phyloP scores from a whole-genome alignment of 768 basidiomycete species.

The Mycena crocata region DNA sequence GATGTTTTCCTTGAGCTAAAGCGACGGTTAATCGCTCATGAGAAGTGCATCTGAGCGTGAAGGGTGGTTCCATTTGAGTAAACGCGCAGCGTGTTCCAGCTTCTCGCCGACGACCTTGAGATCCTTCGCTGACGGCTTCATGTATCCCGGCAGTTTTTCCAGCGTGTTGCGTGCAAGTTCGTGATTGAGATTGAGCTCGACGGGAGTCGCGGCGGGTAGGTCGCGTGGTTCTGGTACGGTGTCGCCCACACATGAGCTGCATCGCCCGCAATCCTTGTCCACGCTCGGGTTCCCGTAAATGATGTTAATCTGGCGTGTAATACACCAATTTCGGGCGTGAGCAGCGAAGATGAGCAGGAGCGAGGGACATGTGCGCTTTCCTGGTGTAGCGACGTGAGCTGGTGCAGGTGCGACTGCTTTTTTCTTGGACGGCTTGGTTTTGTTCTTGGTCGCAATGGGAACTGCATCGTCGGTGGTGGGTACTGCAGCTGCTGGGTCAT shows the following conservation, averaged over 20 bases:
- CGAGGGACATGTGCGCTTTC: slow-evolving; percentile 4
- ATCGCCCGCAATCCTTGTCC: slow-evolving; percentile 8
- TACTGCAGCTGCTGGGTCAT: no score
- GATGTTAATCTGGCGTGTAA: slow-evolving; percentile 6
- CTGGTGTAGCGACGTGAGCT: background rate
- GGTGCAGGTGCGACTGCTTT: background rate
- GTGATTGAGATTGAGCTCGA: background rate
- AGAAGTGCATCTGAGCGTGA: background rate
- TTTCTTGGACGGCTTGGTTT: background rate
- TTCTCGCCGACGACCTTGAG: background rate
- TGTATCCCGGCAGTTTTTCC: background rate
- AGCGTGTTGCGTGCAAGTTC: no score
- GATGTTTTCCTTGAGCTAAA: no score
- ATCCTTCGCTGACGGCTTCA: slow-evolving; percentile 6
- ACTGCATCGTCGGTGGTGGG: no score
- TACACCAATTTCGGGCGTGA: slow-evolving; percentile 7
- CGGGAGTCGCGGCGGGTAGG: background rate
- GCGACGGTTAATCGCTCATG: no score
- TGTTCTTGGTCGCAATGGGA: background rate
- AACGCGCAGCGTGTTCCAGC: background rate
- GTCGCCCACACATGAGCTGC: slow-evolving; percentile 13
- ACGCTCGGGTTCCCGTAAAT: slow-evolving; percentile 12
- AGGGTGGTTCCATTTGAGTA: slow-evolving; percentile 1
- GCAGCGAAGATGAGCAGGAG: slow-evolving; percentile 10
- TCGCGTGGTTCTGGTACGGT: background rate